Evolutionary conservation across 768 basidiomycete genomes (phyloP).

Genomic region (Mycena albidolilacea): DNA sequence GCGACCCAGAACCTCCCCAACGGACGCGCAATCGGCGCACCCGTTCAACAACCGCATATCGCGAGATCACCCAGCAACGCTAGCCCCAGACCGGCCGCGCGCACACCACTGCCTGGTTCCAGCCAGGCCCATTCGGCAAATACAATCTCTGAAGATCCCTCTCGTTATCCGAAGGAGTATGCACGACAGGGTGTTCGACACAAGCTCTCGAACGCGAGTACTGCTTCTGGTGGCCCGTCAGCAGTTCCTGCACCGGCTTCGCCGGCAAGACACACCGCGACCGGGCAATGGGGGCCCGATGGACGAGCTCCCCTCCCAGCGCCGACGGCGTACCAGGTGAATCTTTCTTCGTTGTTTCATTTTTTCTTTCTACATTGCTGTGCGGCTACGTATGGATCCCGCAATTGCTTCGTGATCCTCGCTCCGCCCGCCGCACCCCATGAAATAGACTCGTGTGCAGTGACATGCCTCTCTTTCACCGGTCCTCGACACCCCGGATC

Average conservation of each 20-base stretch:
- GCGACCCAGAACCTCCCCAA: conserved; percentile 33
- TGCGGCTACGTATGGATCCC: conserved; percentile 34
- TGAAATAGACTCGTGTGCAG: conserved; percentile 17
- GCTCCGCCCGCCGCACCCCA: conserved; percentile 22
- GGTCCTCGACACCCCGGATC: conserved; percentile 34
- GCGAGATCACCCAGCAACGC: conserved; percentile 19
- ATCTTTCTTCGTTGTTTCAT: conserved; percentile 10
- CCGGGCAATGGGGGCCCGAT: conserved; percentile 27
- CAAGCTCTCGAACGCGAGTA: conserved; percentile 29
- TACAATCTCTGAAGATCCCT: conserved; percentile 17
- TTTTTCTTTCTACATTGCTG: background rate
- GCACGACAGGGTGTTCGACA: conserved; percentile 31
- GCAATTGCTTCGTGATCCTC: conserved; percentile 39
- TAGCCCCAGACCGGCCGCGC: conserved; percentile 14
- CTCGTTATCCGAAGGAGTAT: conserved; percentile 34
- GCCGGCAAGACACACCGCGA: conserved; percentile 29
- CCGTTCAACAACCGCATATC: conserved; percentile 34
- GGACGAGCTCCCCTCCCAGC: conserved; percentile 1
- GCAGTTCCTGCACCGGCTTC: conserved; percentile 31
- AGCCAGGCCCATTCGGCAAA: conserved; percentile 25
- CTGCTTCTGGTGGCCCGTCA: conserved; percentile 28
- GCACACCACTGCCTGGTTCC: conserved; percentile 17
- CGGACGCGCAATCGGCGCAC: conserved; percentile 27
- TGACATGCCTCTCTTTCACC: conserved; percentile 35
- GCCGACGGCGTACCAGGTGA: conserved; percentile 32